phyloP scores from a whole-genome alignment of 306 rosid species.

The Senna tora region DNA sequence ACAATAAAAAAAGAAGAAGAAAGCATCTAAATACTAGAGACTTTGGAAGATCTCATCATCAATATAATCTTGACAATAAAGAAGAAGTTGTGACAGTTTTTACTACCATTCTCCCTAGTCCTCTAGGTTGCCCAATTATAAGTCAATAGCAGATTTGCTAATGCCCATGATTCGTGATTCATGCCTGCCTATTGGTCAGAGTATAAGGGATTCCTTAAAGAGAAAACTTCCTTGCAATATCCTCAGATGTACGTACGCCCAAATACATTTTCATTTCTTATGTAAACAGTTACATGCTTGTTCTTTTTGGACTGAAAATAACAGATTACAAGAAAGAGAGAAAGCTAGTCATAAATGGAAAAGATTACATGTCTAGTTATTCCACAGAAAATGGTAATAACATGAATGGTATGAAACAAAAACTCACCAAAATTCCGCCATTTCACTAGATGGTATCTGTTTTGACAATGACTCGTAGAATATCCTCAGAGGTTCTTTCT shows the following conservation, averaged over 20 bases:
- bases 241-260: not conserved
- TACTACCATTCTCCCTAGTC: not conserved
- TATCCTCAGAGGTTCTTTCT: conserved; percentile 65
- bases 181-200: not conserved
- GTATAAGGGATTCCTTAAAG: not conserved
- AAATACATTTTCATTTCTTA: conserved; percentile 8
- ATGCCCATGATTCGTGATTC: not conserved
- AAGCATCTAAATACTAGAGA: not conserved
- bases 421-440: conserved; percentile 80
- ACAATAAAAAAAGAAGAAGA: not conserved
- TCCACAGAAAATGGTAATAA: not conserved
- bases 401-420: not conserved
- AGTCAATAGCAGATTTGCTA: not conserved
- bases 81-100: not conserved
- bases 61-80: not conserved
- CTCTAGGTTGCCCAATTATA: not conserved
- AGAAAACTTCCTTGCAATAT: conserved; percentile 11
- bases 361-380: not conserved
- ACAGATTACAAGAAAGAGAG: too few relatives aligned
- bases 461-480: conserved; percentile 67
- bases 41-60: not conserved
- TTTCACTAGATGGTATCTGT: conserved; percentile 89
- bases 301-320: too few relatives aligned
- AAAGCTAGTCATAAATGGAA: too few relatives aligned
- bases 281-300: not conserved